phyloP scores from a whole-genome alignment of 352 stramenopile genomes.

The Phytophthora pistaciae region DNA sequence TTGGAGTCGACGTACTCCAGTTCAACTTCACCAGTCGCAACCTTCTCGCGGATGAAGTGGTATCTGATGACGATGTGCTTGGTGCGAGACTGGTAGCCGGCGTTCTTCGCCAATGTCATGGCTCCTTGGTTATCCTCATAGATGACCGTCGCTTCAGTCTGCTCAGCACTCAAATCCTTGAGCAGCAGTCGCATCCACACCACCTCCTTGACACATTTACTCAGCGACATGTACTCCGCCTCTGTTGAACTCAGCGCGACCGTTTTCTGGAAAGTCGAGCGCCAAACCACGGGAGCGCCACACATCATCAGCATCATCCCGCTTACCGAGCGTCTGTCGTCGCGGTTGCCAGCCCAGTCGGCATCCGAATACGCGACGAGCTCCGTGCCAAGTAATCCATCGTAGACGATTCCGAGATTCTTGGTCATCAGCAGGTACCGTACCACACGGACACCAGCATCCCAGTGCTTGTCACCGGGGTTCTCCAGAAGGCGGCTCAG shows the following conservation, averaged over 20 bases:
- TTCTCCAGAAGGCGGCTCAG: too few species aligned
- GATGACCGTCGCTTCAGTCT: constrained; percentile 14
- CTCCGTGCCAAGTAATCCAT: constrained; percentile 2
- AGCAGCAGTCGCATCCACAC: constrained; percentile 26
- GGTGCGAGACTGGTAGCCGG: constrained; percentile 26
- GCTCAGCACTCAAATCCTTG: constrained; percentile 11
- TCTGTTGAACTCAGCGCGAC: constrained; percentile 33
- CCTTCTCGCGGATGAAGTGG: constrained; percentile 31
- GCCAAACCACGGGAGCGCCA: constrained; percentile 23
- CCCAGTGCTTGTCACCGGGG: too few species aligned
- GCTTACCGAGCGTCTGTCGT: constrained; percentile 28
- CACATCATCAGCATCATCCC: constrained; percentile 24
- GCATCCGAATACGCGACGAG: constrained; percentile 27
- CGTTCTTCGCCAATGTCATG: constrained; percentile 36
- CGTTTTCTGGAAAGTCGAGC: constrained; percentile 27
- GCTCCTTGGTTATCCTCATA: constrained; percentile 37
- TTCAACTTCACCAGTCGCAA: constrained; percentile 3
- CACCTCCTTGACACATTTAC: constrained; percentile 25
- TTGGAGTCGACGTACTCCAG: constrained; percentile 31
- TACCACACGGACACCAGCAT: too few species aligned
- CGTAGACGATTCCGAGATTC: constrained; percentile 17
- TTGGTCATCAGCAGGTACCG: background rate
- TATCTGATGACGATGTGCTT: constrained; percentile 38
- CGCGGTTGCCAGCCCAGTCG: constrained; percentile 25
- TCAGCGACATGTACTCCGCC: constrained; percentile 39